Evolutionary conservation across 2,329 filamentous ascomycete genomes (phyloP).

Genomic region (Talaromyces sp.): DNA sequence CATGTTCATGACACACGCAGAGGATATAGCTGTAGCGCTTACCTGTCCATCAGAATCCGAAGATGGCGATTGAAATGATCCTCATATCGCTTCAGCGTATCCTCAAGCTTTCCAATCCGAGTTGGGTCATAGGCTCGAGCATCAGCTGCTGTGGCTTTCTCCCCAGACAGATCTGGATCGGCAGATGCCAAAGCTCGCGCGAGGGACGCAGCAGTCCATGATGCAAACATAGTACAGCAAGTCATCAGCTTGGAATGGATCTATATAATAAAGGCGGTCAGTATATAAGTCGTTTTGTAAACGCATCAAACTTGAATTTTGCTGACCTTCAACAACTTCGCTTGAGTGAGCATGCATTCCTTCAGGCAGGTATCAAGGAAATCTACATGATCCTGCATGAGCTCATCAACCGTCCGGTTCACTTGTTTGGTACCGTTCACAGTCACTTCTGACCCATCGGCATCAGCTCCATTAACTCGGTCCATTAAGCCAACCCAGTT

Average conservation of each 20-base stretch:
- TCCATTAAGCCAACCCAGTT: slow-evolving; percentile 96
- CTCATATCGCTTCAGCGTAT: slow-evolving; percentile 89
- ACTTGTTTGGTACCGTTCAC: slow-evolving; percentile 50
- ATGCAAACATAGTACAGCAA: slow-evolving; percentile 91
- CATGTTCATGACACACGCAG: not conserved
- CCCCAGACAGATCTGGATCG: slow-evolving; percentile 70
- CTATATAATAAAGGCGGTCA: slow-evolving; percentile 51
- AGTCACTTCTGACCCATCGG: slow-evolving; percentile 40
- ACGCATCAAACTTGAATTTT: not conserved
- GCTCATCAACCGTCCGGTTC: slow-evolving; percentile 87
- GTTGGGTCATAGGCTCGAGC: slow-evolving; percentile 58
- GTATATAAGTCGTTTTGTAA: not conserved
- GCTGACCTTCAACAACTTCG: slow-evolving; percentile 83
- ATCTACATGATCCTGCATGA: slow-evolving; percentile 99
- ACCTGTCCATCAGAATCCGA: slow-evolving; percentile 88
- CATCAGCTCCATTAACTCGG: slow-evolving; percentile 66
- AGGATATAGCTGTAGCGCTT: slow-evolving; percentile 1
- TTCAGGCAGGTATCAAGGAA: slow-evolving; percentile 97
- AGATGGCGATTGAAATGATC: slow-evolving; percentile 89
- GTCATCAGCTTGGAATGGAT: slow-evolving; percentile 97
- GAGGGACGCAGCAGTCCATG: slow-evolving; percentile 78
- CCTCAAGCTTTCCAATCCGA: slow-evolving; percentile 75
- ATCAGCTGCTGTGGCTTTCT: slow-evolving; percentile 32
- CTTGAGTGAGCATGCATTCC: slow-evolving; percentile 98
- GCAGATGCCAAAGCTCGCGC: slow-evolving; percentile 81